Base-by-base conservation (phyloP, 345 rosid genomes). In the Populus alba region DNA sequence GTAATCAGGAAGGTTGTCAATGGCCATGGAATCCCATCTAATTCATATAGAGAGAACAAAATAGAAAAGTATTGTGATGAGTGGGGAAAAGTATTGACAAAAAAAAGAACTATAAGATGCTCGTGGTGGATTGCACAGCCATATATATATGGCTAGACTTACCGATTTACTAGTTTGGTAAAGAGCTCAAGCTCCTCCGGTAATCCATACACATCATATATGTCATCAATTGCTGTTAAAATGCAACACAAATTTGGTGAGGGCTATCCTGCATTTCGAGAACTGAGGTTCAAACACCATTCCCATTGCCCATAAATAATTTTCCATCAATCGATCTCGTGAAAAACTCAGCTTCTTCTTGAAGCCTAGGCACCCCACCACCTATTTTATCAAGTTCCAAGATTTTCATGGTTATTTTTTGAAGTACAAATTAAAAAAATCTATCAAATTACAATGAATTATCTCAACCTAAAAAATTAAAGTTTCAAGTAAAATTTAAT, bases 271-370 rank as follows among this genome's bases (percentile, higher is more conserved):
- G 68, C 74, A 71, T 55, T 76, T 72, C 12, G 70, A 68, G 55
- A 55, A 77, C 15, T 67, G 39, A 0, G 80, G 77, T 55, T 75
- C 79, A 33, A 18, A 55, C 35, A 25, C 53, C 61, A 39, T 63
- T 4, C 83, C 83, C 68, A 70, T 62, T 71, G 79, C 72, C 83
- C 79, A 80, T n/a, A 75, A 70, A 53, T 80, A 80, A n/a, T 73
- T 72, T 67, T 73, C 81, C 68, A 79, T 20, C 55, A 73, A 68
- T 79, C 77, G 33, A 45, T 73, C 70, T 66, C 75, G 18, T 6
- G 75, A 74, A 70, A 68, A 75, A 0, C 35, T 18, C 17, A 74
- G 51, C 45, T 20, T 61, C 55, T 74, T 39, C 10, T 6, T 70
- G 4, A 80, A 74, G 5, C 75, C 39, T 69, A n/a, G 6, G 45